Conservation (phyloP, 2,329 filamentous ascomycete species). For the Venturia nashicola region DNA sequence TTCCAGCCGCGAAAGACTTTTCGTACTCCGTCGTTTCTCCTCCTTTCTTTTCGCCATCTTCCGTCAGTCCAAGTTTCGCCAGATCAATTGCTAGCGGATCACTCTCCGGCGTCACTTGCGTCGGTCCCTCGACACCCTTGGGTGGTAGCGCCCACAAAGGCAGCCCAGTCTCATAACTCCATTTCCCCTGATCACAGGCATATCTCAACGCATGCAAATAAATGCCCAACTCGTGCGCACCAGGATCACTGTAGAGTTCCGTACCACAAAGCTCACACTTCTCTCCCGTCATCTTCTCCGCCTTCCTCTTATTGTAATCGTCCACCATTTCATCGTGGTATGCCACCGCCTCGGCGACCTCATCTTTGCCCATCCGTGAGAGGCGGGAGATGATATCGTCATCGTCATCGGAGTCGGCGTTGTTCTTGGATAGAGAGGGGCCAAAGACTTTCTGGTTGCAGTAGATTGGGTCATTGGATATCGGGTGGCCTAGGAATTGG, state of each 20-base stretch:
- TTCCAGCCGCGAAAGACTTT: neutral
- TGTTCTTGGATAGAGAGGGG: conserved; percentile 54
- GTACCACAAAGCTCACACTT: conserved; percentile 73
- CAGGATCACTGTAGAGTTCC: conserved; percentile 85
- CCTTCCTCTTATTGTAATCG: conserved; percentile 77
- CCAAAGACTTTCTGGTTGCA: conserved; percentile 91
- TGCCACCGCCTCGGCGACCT: conserved; percentile 78
- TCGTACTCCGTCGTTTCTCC: neutral
- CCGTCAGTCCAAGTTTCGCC: conserved; percentile 20
- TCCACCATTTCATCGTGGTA: conserved; percentile 94
- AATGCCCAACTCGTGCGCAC: conserved; percentile 76
- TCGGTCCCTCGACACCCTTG: conserved; percentile 57
- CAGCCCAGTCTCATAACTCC: conserved; percentile 77
- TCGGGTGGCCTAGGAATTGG: conserved; percentile 87
- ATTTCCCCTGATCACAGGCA: conserved; percentile 67
- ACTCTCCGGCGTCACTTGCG: conserved; percentile 42
- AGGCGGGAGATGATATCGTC: conserved; percentile 82
- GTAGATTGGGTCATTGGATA: conserved; percentile 96
- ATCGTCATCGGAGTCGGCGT: conserved; percentile 58
- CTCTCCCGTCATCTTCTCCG: conserved; percentile 85
- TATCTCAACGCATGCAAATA: conserved; percentile 91
- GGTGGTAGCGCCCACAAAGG: conserved; percentile 83
- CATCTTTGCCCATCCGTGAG: conserved; percentile 83
- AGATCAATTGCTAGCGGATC: conserved; percentile 34
- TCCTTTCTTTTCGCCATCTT: neutral